These are phyloP conservation scores for Pythium phragmiticola DNA, from an alignment of 352 stramenopile genomes.

Conservation along the genomic window DNA sequence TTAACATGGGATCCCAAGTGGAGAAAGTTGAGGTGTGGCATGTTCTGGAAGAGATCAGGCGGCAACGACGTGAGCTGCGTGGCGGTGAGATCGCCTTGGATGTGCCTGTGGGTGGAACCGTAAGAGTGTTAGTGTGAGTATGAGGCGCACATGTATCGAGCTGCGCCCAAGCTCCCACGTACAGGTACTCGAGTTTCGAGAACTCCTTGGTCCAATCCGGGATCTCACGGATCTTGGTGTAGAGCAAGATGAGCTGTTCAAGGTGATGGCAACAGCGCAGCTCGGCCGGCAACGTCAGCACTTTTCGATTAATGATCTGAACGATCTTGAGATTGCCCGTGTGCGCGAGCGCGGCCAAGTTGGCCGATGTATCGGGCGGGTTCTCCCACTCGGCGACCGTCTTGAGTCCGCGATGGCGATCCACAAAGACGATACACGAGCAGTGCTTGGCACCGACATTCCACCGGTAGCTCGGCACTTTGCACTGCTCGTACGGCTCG, in stretches of 20 bases:
- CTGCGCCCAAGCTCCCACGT: too few species aligned
- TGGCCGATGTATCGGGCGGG: constrained; percentile 16
- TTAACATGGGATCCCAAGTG: constrained; percentile 12
- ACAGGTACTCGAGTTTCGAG: constrained; percentile 8
- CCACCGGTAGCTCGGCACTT: constrained; percentile 22
- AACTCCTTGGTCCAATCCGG: constrained; percentile 24
- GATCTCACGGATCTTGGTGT: constrained; percentile 24
- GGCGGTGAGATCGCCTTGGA: constrained; percentile 15
- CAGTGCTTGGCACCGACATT: constrained; percentile 20
- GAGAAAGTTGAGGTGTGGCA: constrained; percentile 17
- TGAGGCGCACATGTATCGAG: too few species aligned
- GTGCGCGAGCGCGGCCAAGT: constrained; percentile 16
- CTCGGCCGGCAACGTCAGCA: constrained; percentile 14
- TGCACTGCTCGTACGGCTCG: constrained; percentile 7
- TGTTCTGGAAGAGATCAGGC: constrained; percentile 11
- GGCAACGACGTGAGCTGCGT: constrained; percentile 5
- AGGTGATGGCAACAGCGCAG: constrained; percentile 18
- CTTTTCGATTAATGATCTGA: constrained; percentile 31
- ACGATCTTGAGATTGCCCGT: constrained; percentile 24
- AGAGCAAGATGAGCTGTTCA: constrained; percentile 32
- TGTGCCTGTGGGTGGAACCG: background rate
- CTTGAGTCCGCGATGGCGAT: constrained; percentile 8
- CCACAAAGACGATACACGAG: constrained; percentile 31
- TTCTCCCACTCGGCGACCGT: constrained; percentile 24
- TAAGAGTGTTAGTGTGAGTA: too few species aligned